A percentile compares a stretch with the other conserved stretches of the same genome.
phyloP scores from a whole-genome alignment of 164 flowering plant species.

The Stephania japonica region DNA sequence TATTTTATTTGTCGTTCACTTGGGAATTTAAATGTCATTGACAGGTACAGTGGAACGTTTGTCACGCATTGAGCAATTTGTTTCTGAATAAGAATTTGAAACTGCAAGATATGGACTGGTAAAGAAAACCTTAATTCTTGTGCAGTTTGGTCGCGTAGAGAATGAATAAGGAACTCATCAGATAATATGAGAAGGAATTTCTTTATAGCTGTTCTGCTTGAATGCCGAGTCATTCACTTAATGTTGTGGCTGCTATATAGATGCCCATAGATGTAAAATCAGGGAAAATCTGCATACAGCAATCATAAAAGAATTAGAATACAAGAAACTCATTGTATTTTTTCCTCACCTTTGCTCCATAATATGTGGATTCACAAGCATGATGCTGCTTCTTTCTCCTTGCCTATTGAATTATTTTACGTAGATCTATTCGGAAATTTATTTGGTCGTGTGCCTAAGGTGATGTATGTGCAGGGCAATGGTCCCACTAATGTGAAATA shows the following conservation, averaged over 20 bases:
- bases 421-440: background rate
- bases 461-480: background rate
- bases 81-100: slow-evolving; percentile 68
- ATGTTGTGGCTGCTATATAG: too few relatives aligned
- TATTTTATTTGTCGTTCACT: background rate
- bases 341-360: background rate
- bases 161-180: too few relatives aligned
- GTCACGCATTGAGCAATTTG: slow-evolving; percentile 89
- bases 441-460: too few relatives aligned
- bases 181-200: too few relatives aligned
- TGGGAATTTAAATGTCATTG: background rate
- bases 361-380: background rate
- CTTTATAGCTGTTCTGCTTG: background rate
- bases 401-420: background rate
- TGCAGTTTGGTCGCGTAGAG: background rate
- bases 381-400: background rate
- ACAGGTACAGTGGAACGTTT: slow-evolving; percentile 99
- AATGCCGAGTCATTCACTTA: too few relatives aligned
- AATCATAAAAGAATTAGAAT: background rate
- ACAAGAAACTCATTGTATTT: background rate
- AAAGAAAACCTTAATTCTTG: slow-evolving; percentile 14
- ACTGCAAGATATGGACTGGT: slow-evolving; percentile 73
- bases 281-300: too few relatives aligned
- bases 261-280: too few relatives aligned
- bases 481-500: background rate